Percentiles rank a stretch among this genome's conserved stretches.
These are phyloP conservation scores for Alternaria brassicae DNA, from an alignment of 2,329 filamentous ascomycete species.

Conservation along the genomic window DNA sequence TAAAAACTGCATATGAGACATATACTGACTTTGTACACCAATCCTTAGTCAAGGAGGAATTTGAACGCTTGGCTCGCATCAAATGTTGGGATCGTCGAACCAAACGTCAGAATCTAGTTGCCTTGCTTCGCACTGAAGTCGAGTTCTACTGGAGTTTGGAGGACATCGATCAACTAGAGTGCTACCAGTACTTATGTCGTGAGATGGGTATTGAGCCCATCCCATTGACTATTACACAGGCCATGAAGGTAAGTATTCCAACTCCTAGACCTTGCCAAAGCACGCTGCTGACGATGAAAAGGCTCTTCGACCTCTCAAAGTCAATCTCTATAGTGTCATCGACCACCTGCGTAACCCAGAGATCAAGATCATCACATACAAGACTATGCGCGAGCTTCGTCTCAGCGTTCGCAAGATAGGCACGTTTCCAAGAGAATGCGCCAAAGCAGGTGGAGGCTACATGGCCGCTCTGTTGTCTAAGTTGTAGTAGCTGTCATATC, in stretches of 20 bases:
- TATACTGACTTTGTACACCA: no score
- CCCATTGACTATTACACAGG: slow-evolving; percentile 32
- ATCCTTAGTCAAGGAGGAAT: slow-evolving; percentile 21
- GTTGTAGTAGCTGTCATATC: slow-evolving; percentile 9
- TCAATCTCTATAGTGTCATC: slow-evolving; percentile 37
- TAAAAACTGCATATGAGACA: no score
- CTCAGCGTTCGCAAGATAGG: slow-evolving; percentile 22
- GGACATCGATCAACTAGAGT: slow-evolving; percentile 21
- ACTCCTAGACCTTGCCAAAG: background rate
- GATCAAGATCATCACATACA: slow-evolving; percentile 18
- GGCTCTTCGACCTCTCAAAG: slow-evolving; percentile 27
- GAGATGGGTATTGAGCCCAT: slow-evolving; percentile 30
- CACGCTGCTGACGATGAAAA: slow-evolving; percentile 10
- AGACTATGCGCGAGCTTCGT: slow-evolving; percentile 23
- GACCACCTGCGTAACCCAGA: slow-evolving; percentile 33
- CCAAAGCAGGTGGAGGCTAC: slow-evolving; percentile 34
- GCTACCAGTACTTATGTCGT: slow-evolving; percentile 36
- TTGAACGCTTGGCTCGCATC: slow-evolving; percentile 25
- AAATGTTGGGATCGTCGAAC: slow-evolving; percentile 11
- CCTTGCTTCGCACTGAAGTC: slow-evolving; percentile 31
- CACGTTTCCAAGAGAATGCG: slow-evolving; percentile 25
- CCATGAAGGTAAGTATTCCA: slow-evolving; percentile 30
- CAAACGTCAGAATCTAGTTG: slow-evolving; percentile 6
- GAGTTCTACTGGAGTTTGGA: slow-evolving; percentile 25
- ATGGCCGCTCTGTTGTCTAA: slow-evolving; percentile 24